Evolutionary conservation across 2,329 filamentous ascomycete genomes (phyloP).

Genomic region (Botrytis medusae): DNA sequence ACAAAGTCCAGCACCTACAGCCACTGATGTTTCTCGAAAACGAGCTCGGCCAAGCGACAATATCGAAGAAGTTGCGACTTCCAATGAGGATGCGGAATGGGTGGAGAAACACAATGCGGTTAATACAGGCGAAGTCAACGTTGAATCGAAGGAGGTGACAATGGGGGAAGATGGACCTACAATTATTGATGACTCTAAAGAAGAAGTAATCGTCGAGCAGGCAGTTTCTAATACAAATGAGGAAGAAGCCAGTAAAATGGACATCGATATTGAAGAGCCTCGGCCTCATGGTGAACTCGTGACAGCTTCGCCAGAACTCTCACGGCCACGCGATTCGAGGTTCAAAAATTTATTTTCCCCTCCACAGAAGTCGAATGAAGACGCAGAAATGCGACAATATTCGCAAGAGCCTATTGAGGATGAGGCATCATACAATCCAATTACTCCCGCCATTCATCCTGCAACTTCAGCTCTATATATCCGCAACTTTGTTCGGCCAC

Average conservation of each 20-base stretch:
- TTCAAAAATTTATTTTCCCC: constrained; percentile 48
- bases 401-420: constrained; percentile 23
- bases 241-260: constrained; percentile 13
- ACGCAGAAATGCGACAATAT: constrained; percentile 25
- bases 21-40: constrained; percentile 55
- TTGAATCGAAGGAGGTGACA: constrained; percentile 10
- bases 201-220: constrained; percentile 26
- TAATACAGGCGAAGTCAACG: constrained; percentile 26
- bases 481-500: constrained; percentile 82
- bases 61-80: constrained; percentile 23
- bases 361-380: constrained; percentile 17
- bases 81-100: constrained; percentile 29
- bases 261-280: constrained; percentile 19
- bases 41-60: constrained; percentile 49
- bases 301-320: constrained; percentile 21
- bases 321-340: constrained; percentile 42
- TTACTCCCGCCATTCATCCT: constrained; percentile 63
- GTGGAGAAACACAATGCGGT: constrained; percentile 35
- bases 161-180: constrained; percentile 21
- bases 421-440: constrained; percentile 35
- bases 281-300: background rate
- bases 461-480: constrained; percentile 83
- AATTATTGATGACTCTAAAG: constrained; percentile 28
- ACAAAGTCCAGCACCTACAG: constrained; percentile 57
- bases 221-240: background rate